These are phyloP conservation scores for Backusella psychrophila DNA, from an alignment of 192 early-diverging fungal species.

Conservation along the genomic window DNA sequence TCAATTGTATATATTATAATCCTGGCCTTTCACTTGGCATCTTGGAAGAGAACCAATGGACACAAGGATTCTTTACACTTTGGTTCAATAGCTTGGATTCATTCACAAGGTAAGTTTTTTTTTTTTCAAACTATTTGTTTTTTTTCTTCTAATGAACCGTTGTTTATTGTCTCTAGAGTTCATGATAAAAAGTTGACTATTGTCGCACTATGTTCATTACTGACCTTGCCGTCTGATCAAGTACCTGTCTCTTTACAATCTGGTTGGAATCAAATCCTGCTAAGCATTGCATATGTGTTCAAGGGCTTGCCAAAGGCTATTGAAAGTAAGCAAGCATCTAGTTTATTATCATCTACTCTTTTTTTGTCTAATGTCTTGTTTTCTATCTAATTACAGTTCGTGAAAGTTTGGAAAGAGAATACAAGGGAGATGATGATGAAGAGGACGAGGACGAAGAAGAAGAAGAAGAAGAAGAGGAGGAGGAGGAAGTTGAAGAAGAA, in stretches of 20 bases:
- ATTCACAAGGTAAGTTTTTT: slow-evolving; percentile 45
- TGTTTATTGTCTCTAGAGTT: slow-evolving; percentile 50
- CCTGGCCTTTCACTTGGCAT: slow-evolving; percentile 68
- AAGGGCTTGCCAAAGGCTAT: slow-evolving; percentile 68
- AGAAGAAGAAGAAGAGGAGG: slow-evolving; percentile 31
- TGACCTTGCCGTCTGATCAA: slow-evolving; percentile 68
- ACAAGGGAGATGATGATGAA: slow-evolving; percentile 46
- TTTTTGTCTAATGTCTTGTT: background rate
- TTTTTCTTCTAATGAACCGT: too few species aligned
- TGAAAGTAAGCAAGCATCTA: slow-evolving; percentile 46
- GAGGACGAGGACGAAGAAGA: slow-evolving; percentile 57
- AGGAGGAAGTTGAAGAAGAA: background rate
- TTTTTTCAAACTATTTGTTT: background rate
- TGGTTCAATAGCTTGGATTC: slow-evolving; percentile 71
- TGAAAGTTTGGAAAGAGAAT: slow-evolving; percentile 35
- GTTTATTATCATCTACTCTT: background rate
- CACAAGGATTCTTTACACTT: slow-evolving; percentile 70
- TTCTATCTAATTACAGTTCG: background rate
- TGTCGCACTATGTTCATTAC: slow-evolving; percentile 67
- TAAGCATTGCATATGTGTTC: slow-evolving; percentile 68
- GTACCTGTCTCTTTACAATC: slow-evolving; percentile 69
- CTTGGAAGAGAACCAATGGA: slow-evolving; percentile 76
- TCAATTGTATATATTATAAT: slow-evolving; percentile 90
- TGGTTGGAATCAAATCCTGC: slow-evolving; percentile 73
- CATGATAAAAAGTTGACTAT: slow-evolving; percentile 93